Evolutionary conservation across 495 filamentous ascomycete genomes (phyloP).

Genomic region (Lasiosphaeria ovina): DNA sequence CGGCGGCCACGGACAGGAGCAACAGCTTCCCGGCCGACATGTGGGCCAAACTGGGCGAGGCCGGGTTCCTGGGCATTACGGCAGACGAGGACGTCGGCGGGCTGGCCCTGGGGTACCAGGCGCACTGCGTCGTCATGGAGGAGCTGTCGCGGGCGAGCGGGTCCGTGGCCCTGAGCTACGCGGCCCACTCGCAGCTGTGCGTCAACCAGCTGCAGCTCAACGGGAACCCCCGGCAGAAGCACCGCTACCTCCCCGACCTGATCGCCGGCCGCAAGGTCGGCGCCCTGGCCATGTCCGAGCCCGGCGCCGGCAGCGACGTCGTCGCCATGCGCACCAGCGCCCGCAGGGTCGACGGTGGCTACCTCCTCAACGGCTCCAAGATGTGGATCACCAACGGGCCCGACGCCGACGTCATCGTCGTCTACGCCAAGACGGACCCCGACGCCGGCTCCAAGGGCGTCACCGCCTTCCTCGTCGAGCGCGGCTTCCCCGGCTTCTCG

Average conservation of each 20-base stretch:
- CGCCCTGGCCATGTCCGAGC: slow-evolving; percentile 93
- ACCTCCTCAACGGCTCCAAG: slow-evolving; percentile 84
- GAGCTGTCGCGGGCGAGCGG: slow-evolving; percentile 67
- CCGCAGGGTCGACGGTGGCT: slow-evolving; percentile 78
- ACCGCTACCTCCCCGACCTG: slow-evolving; percentile 73
- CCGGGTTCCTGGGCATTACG: slow-evolving; percentile 89
- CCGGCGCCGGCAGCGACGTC: slow-evolving; percentile 87
- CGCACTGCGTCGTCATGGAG: slow-evolving; percentile 95
- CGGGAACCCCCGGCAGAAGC: slow-evolving; percentile 75
- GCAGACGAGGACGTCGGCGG: slow-evolving; percentile 94
- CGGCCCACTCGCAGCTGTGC: slow-evolving; percentile 94
- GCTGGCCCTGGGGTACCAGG: slow-evolving; percentile 91
- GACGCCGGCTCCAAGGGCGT: slow-evolving; percentile 83
- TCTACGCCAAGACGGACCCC: slow-evolving; percentile 93
- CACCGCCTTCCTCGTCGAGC: slow-evolving; percentile 89
- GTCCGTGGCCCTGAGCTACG: slow-evolving; percentile 87
- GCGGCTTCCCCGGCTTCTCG: slow-evolving; percentile 66
- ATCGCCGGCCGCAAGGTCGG: slow-evolving; percentile 81
- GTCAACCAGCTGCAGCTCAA: slow-evolving; percentile 96
- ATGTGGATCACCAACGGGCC: slow-evolving; percentile 99
- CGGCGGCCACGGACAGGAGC: slow-evolving; percentile 71
- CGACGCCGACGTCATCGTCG: slow-evolving; percentile 82
- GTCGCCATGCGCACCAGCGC: slow-evolving; percentile 92
- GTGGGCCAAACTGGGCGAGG: slow-evolving; percentile 92
- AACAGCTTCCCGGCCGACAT: slow-evolving; percentile 89